phyloP scores from a whole-genome alignment of 306 rosid species.

The Datisca glomerata region DNA sequence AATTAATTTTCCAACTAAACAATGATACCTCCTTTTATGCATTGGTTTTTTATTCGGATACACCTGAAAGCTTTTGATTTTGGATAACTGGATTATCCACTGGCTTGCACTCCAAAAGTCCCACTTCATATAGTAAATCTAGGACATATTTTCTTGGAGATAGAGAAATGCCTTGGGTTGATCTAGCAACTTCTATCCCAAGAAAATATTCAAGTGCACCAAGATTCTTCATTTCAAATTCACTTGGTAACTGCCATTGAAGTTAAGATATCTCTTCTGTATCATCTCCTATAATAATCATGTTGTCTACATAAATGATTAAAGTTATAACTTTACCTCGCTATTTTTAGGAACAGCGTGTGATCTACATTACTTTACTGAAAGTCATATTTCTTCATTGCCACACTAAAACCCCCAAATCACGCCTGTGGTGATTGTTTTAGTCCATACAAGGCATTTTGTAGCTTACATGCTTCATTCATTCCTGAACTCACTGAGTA shows the following conservation, averaged over 20 bases:
- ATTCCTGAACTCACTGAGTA: background rate
- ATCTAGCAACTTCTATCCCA: no score
- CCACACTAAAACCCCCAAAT: background rate
- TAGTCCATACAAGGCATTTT: background rate
- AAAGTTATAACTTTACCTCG: background rate
- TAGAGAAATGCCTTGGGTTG: background rate
- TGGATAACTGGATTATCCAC: background rate
- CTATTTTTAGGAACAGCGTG: background rate
- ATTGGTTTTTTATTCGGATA: background rate
- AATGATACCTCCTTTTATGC: background rate
- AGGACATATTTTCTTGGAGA: background rate
- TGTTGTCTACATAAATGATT: background rate
- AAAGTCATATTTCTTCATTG: background rate
- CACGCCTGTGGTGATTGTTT: background rate
- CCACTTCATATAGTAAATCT: background rate
- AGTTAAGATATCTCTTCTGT: no score
- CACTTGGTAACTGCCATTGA: no score
- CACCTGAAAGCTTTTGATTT: background rate
- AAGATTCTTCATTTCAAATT: no score
- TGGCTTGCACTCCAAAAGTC: background rate
- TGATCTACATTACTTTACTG: background rate
- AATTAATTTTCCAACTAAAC: background rate
- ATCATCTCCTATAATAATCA: background rate
- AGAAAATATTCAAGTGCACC: no score
- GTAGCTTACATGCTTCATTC: background rate